Percentiles rank a stretch among this genome's conserved stretches.
phyloP scores from a whole-genome alignment of 352 stramenopile genomes.

The Phytophthora constricta region DNA sequence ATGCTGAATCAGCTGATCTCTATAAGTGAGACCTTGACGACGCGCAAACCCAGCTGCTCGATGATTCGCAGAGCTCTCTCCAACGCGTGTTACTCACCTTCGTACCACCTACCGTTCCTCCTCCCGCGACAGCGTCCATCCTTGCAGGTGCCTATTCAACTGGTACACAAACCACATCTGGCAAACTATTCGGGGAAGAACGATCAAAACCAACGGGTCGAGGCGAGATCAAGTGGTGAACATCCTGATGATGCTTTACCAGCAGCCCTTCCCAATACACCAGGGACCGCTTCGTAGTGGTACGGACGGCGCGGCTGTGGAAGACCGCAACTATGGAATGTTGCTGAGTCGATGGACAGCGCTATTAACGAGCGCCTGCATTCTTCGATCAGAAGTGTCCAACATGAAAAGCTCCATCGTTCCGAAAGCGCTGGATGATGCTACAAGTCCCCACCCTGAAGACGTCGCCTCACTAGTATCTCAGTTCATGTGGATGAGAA shows the following conservation, averaged over 20 bases:
- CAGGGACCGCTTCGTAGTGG: neutral
- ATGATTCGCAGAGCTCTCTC: too few species aligned
- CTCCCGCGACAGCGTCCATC: neutral
- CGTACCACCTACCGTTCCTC: neutral
- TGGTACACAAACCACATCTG: too few species aligned
- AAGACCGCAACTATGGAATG: neutral
- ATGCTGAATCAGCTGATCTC: neutral
- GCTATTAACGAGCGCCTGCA: conserved; percentile 5
- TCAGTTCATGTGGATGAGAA: neutral
- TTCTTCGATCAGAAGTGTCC: conserved; percentile 7
- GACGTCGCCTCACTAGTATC: neutral
- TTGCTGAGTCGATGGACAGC: neutral
- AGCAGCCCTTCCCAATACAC: neutral
- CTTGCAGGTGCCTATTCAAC: too few species aligned
- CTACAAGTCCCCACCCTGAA: neutral
- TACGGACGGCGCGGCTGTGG: neutral
- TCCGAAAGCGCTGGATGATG: conserved; percentile 2
- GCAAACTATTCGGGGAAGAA: too few species aligned
- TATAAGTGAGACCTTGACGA: conserved; percentile 4
- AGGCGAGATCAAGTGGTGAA: conserved; percentile 5
- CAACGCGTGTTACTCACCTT: too few species aligned
- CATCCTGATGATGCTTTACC: conserved; percentile 19
- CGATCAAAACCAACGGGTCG: conserved; percentile 3
- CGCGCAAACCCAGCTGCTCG: neutral
- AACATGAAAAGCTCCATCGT: conserved; percentile 1